Percentiles rank a stretch among this genome's conserved stretches.
These are phyloP conservation scores for Lactarius akahatsu DNA, from an alignment of 768 basidiomycete genomes.

Conservation along the genomic window DNA sequence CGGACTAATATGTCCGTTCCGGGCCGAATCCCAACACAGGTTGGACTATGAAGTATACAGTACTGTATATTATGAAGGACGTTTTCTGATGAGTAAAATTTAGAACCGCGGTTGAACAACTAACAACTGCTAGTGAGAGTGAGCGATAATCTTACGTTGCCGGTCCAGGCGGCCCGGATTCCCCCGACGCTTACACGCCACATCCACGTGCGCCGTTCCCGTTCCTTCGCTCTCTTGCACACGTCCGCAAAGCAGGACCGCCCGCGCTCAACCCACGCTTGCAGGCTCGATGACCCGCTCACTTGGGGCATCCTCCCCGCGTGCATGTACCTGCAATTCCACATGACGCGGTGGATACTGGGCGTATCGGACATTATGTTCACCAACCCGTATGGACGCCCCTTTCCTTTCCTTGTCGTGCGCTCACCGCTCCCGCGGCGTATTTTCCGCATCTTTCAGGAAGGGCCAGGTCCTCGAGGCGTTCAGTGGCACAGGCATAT, in stretches of 20 bases:
- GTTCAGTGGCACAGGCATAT: slow-evolving; percentile 84
- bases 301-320: slow-evolving; percentile 85
- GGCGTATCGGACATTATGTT: slow-evolving; percentile 95
- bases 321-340: slow-evolving; percentile 54
- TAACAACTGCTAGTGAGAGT: no score
- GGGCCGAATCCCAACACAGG: no score
- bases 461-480: slow-evolving; percentile 93
- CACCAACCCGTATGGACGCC: slow-evolving; percentile 71
- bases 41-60: no score
- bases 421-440: slow-evolving; percentile 49
- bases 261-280: slow-evolving; percentile 7
- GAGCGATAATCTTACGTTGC: no score
- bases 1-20: no score
- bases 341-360: slow-evolving; percentile 82
- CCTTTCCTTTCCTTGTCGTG: no score
- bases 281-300: slow-evolving; percentile 78
- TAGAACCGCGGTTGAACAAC: no score
- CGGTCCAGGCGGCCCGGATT: no score
- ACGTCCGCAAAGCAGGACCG: not conserved
- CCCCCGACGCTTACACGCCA: no score
- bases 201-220: no score
- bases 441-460: slow-evolving; percentile 82
- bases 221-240: not conserved
- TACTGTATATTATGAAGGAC: no score
- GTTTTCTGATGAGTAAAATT: no score